Evolutionary conservation across 1,139 yeast species (phyloP).

Genomic region (Nakaseomyces bracarensis): DNA sequence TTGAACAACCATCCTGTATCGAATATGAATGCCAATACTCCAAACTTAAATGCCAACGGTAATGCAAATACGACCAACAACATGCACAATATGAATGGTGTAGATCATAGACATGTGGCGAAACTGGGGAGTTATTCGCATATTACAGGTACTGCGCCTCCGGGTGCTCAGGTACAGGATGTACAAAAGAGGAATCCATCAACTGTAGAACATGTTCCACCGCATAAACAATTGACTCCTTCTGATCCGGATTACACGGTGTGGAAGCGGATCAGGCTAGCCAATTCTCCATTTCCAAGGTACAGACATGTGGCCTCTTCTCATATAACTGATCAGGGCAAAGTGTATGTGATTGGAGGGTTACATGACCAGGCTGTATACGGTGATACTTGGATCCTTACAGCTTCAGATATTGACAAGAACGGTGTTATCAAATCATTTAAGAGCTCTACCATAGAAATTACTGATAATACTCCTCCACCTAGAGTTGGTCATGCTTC

Average conservation of each 20-base stretch:
- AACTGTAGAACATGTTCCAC: neutral
- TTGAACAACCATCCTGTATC: neutral
- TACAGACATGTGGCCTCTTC: constrained; percentile 86
- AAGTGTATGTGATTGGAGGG: constrained; percentile 89
- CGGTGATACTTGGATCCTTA: constrained; percentile 86
- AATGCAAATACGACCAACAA: neutral
- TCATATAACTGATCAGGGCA: constrained; percentile 69
- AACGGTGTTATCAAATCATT: constrained; percentile 34
- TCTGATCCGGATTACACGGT: constrained; percentile 36
- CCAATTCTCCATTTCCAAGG: constrained; percentile 84
- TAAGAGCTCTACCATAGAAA: constrained; percentile 58
- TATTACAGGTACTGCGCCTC: neutral
- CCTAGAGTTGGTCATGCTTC: constrained; percentile 97
- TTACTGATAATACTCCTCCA: constrained; percentile 70
- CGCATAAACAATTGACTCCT: neutral
- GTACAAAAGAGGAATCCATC: neutral
- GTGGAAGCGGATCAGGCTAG: constrained; percentile 66
- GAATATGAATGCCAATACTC: neutral
- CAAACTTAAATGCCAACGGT: neutral
- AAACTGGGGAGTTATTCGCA: constrained; percentile 3
- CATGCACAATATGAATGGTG: neutral
- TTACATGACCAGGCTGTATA: constrained; percentile 85
- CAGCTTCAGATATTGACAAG: constrained; percentile 35
- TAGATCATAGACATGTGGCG: constrained; percentile 2
- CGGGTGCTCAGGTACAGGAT: neutral